These are phyloP conservation scores for Pseudofabraea citricarpa DNA, from an alignment of 2,329 filamentous ascomycete species.

Conservation along the genomic window DNA sequence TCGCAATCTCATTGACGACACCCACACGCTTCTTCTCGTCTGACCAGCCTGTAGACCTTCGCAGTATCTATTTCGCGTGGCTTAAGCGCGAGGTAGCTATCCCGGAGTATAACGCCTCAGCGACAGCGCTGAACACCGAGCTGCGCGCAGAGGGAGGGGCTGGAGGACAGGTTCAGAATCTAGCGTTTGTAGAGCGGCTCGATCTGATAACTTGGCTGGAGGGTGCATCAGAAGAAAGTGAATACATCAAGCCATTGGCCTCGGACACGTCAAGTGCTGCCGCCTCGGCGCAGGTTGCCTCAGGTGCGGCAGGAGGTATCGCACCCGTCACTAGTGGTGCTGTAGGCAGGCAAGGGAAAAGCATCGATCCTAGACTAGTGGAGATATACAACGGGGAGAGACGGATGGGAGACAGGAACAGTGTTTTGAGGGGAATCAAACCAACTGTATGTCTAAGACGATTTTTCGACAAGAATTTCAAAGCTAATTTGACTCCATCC, in stretches of 20 bases:
- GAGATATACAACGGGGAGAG: slow-evolving; percentile 91
- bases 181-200: slow-evolving; percentile 86
- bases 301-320: slow-evolving; percentile 35
- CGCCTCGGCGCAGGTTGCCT: slow-evolving; percentile 42
- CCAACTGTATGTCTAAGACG: slow-evolving; percentile 61
- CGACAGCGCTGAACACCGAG: slow-evolving; percentile 75
- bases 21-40: slow-evolving; percentile 86
- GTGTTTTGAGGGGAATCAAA: slow-evolving; percentile 79
- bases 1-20: slow-evolving; percentile 63
- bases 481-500: slow-evolving; percentile 1
- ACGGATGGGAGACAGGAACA: slow-evolving; percentile 89
- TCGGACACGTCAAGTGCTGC: slow-evolving; percentile 46
- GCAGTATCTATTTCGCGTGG: slow-evolving; percentile 96
- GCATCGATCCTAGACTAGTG: slow-evolving; percentile 73
- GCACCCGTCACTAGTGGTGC: slow-evolving; percentile 34
- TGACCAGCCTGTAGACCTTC: slow-evolving; percentile 71
- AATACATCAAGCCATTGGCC: slow-evolving; percentile 83
- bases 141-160: slow-evolving; percentile 49
- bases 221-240: slow-evolving; percentile 82
- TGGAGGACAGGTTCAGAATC: slow-evolving; percentile 71
- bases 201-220: slow-evolving; percentile 93
- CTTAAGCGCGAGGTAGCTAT: slow-evolving; percentile 86
- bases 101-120: slow-evolving; percentile 84
- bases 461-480: not conserved
- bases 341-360: slow-evolving; percentile 56